Base-by-base conservation (phyloP, 306 rosid species). In the Ceratonia siliqua region DNA sequence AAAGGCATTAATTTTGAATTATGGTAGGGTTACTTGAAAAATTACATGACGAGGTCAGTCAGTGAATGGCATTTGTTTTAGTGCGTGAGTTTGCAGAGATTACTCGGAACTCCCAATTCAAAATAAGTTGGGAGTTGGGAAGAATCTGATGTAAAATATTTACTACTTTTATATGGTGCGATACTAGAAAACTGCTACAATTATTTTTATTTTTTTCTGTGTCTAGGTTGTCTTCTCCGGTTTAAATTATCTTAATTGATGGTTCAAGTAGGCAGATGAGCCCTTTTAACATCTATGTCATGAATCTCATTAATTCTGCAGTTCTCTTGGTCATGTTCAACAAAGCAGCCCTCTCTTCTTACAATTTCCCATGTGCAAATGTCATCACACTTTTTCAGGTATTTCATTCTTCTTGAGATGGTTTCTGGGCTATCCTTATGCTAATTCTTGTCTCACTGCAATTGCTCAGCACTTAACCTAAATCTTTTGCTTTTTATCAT, bases 281-380 rank as follows among this genome's bases (percentile, higher is more conserved):
- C 20, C 11, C 36, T 65, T 36, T 42, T 63, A 68, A 78, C 50
- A 10, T 54, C 21, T 20, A 57, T 73, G 14, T 48, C 71, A 77
- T 63, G 35, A 43, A 52, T 62, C 63, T 27, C n/a, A 25, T 72
- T 73, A 59, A 33, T 56, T 79, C 14, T 74, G 61, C 79, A 91
- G 92, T 88, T 68, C 87, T 91, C 57, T 80, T 91, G 89, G 84
- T 91, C 70, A 49, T 91, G 85, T 87, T 91, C 92, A 91, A 91
- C 78, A 87, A 91, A 83, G 93, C 93, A 43, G 88, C 91, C 30
- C 89, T 91, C 70, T 88, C 94, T 75, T 75, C 90, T 14, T 91
- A 88, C 84, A 72, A 61, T 14, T 91, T 91, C 62, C 94, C 87
- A 25, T 76, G 56, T 72, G 65, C 90, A 63, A 82, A 82, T 80